Conservation (phyloP, 129 eudicot genomes). For the Mikania micrantha region DNA sequence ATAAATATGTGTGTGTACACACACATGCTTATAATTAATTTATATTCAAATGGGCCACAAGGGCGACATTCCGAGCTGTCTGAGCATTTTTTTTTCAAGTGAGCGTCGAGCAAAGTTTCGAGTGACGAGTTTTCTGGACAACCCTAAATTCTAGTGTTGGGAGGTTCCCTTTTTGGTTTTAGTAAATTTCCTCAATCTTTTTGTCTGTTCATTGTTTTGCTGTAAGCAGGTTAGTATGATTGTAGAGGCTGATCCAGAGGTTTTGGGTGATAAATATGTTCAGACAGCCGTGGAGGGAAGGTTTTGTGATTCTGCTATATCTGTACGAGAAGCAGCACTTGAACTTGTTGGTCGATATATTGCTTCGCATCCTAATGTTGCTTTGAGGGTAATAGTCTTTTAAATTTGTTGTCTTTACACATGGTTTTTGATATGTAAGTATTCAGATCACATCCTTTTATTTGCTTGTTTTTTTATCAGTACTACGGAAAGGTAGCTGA, state of each 20-base stretch:
- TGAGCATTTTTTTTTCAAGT: too few relatives aligned
- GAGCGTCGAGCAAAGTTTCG: too few relatives aligned
- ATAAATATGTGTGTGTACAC: too few relatives aligned
- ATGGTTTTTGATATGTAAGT: neutral
- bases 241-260: conserved; percentile 99
- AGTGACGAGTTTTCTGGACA: too few relatives aligned
- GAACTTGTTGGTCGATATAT: conserved; percentile 97
- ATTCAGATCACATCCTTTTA: conserved; percentile 3
- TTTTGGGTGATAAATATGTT: conserved; percentile 77
- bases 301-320: conserved; percentile 91
- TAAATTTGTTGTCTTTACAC: neutral
- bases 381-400: conserved; percentile 52
- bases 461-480: conserved; percentile 31
- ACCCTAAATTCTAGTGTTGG: conserved; percentile 6
- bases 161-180: neutral
- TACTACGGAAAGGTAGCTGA: conserved; percentile 97
- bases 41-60: too few relatives aligned
- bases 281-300: conserved; percentile 99
- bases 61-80: too few relatives aligned
- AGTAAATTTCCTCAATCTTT: conserved; percentile 16
- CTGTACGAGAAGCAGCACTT: conserved; percentile 95
- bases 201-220: conserved; percentile 10
- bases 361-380: conserved; percentile 99
- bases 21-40: too few relatives aligned
- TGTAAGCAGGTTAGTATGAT: conserved; percentile 83